Percentiles rank a stretch among this genome's conserved stretches.
Evolutionary conservation across 1,284 basidiomycete genomes (phyloP).

Genomic region (Puccinia sorghi): DNA sequence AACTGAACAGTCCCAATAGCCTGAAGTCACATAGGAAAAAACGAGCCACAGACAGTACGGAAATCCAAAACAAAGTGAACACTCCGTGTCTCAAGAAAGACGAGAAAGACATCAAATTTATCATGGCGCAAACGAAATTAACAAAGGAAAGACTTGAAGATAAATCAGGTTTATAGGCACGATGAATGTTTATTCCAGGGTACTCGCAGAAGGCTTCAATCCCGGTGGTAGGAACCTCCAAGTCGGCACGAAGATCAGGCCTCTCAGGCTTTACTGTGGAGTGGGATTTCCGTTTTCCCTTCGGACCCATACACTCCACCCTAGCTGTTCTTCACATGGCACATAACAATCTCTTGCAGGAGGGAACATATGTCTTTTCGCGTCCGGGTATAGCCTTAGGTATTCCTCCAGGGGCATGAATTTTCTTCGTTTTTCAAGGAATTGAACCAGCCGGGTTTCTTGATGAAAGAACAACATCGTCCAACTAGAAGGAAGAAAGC

Average conservation of each 20-base stretch:
- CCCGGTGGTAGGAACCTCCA: neutral
- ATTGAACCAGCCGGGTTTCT: constrained; percentile 38
- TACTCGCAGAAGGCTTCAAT: neutral
- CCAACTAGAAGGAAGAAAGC: constrained; percentile 21
- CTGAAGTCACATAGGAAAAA: too few relatives aligned
- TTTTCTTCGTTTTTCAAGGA: constrained; percentile 44
- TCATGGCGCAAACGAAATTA: neutral
- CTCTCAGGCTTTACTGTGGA: neutral
- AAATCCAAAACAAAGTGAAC: too few relatives aligned
- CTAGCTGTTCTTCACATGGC: constrained; percentile 21
- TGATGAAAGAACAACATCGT: constrained; percentile 44
- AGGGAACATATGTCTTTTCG: constrained; percentile 28
- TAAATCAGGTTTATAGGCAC: neutral
- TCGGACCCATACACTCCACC: constrained; percentile 38
- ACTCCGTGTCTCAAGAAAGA: too few relatives aligned
- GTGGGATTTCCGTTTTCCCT: constrained; percentile 29
- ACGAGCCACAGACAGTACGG: too few relatives aligned
- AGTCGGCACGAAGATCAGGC: neutral
- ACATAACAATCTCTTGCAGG: constrained; percentile 31
- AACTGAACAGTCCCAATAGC: too few relatives aligned
- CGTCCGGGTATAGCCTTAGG: constrained; percentile 26
- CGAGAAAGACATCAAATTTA: too few relatives aligned
- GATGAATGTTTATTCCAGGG: neutral
- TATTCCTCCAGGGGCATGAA: constrained; percentile 45
- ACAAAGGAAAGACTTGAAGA: neutral